phyloP scores from a whole-genome alignment of 352 stramenopile species.

The Phytophthora tentaculata region DNA sequence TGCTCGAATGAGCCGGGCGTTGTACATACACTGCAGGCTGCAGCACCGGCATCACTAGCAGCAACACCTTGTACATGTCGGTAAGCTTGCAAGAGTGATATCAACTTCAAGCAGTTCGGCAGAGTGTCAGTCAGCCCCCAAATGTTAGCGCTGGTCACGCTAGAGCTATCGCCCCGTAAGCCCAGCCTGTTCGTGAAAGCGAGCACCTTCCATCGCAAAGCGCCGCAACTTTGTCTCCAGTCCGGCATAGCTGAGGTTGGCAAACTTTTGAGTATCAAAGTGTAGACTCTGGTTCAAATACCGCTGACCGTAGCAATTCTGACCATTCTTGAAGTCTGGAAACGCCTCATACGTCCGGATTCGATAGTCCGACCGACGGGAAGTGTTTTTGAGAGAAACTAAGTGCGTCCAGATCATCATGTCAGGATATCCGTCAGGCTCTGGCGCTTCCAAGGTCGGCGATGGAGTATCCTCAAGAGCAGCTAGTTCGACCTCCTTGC shows the following conservation, averaged over 20 bases:
- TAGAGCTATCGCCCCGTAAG: slow-evolving; percentile 19
- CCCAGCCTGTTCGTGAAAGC: slow-evolving; percentile 29
- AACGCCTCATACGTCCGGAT: slow-evolving; percentile 56
- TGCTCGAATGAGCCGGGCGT: not conserved
- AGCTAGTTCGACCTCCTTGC: not conserved
- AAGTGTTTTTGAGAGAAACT: slow-evolving; percentile 54
- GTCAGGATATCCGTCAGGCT: slow-evolving; percentile 41
- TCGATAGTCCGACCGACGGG: slow-evolving; percentile 43
- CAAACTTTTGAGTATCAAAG: slow-evolving; percentile 44
- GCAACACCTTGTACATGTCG: too few relatives aligned
- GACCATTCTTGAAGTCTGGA: slow-evolving; percentile 44
- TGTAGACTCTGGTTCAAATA: slow-evolving; percentile 39
- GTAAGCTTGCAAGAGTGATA: too few relatives aligned
- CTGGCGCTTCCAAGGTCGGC: slow-evolving; percentile 24
- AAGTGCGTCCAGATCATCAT: slow-evolving; percentile 72
- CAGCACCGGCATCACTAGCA: too few relatives aligned
- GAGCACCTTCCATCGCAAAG: slow-evolving; percentile 41
- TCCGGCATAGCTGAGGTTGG: slow-evolving; percentile 33
- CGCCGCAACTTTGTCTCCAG: slow-evolving; percentile 43
- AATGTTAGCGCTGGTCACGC: not conserved
- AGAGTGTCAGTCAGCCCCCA: not conserved
- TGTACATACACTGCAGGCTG: not conserved
- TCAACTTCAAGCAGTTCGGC: too few relatives aligned
- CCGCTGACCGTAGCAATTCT: slow-evolving; percentile 64
- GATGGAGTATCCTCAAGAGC: slow-evolving; percentile 21